Base-by-base conservation (phyloP, 768 basidiomycete genomes). In the Rhizopogon vesiculosus region DNA sequence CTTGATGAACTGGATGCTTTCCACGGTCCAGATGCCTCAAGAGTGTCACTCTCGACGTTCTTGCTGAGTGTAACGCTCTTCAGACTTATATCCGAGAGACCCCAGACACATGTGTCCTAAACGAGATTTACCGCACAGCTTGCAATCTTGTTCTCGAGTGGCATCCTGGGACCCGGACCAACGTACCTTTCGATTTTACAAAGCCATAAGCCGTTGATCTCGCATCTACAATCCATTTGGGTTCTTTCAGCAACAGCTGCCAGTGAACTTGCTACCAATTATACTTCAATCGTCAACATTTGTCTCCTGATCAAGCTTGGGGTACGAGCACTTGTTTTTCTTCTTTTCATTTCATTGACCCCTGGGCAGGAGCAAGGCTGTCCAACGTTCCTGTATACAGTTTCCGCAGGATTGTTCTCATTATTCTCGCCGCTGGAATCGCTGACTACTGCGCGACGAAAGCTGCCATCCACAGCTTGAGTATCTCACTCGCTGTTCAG, bases 401-500 rank as follows among this genome's bases (percentile, higher is more conserved):
- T 86, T 44, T 77, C 82, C 0, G 82, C 83, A 6, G 78, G 73
- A 12, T 69, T 85, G n/a, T 78, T 66, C 3, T 22, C 22, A 72
- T 84, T 39, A 53, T 73, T 35, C 81, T 82, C 1, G n/a, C 64
- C 1, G 69, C 78, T 2, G 62, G 58, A 33, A 67, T 82, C 0
- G 66, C 76, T 2, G 77, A 79, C 50, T 85, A 86, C 60, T 79
- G 73, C 33, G 83, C 83, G 0, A 76, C 78, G 3, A 85, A 85
- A 63, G 81, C 82, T 5, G 83, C 82, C 1, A 61, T 85, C 35
- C 80, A 79, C 59, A 82, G 77, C 54, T 76, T 82, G 58, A 71
- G 72, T 18, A 65, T 76, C 9, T 78, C 80, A 3, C 72, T 85
- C 15, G 71, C 74, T 48, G 64, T 62, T 1, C 78, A 83, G 61